Evolutionary conservation across 768 basidiomycete genomes (phyloP), one percentile per base, ranked within the genome.

Genomic region (Boletus vermiculosoides): DNA sequence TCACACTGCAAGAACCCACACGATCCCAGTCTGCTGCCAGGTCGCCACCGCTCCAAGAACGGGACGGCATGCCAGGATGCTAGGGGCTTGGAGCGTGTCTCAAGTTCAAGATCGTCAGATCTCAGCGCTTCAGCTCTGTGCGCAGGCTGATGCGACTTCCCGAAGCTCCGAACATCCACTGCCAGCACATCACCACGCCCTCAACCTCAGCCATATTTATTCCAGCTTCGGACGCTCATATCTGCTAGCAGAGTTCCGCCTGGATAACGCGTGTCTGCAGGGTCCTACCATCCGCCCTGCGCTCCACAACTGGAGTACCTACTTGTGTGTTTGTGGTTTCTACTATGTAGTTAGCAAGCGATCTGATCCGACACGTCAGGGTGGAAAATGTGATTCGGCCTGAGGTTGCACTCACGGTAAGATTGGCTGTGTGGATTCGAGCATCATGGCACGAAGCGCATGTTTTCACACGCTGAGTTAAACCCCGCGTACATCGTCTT

Each of bases 241-340:
- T 53, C 15, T 18, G 16, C 25, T 4, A 23, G 33, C 39, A 47
- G 44, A 22, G 16, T 2, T 4, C 15, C 50, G 28, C 52, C 41
- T 33, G 65, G 45, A 51, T 20, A 34, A 56, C 50, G 33, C 66
- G 51, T 60, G 63, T 28, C 18, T 37, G 36, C 57, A 66, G 60
- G 66, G 66, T 58, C 50, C 23, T 18, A n/a, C 8, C 25, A 23
- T 7, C 28, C 28, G 28, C 28, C 18, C 28, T 25, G 13, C 5
- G 33, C 16, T 46, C 33, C 50, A 45, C 36, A 37, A 8, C 22
- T 22, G 30, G 18, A 30, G 13, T 37, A 9, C 9, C 36, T 11
- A 11, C n/a, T 28, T 20, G 8, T 11, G 45, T 54, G 48, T 54
- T 46, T 31, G 50, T 46, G 36, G 30, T 44, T 41, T 45, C 12